Percentiles rank a stretch among this genome's conserved stretches.
phyloP scores from a whole-genome alignment of 2,329 filamentous ascomycete species.

The Cadophora sp. region DNA sequence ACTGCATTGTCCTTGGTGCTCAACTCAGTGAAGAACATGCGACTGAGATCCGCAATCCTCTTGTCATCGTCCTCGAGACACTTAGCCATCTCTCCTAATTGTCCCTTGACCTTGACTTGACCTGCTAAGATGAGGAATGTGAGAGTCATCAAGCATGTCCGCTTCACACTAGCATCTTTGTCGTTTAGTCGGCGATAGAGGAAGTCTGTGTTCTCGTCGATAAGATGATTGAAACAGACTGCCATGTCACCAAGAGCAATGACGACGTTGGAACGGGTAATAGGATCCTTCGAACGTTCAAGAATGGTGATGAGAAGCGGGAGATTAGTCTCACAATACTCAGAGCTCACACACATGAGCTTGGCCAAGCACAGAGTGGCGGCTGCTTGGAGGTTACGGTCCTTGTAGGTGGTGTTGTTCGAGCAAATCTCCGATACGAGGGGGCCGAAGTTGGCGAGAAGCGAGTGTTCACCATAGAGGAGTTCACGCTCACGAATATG shows the following conservation, averaged over 20 bases:
- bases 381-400: slow-evolving; percentile 88
- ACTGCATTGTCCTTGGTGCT: slow-evolving; percentile 98
- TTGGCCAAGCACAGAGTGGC: slow-evolving; percentile 95
- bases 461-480: slow-evolving; percentile 80
- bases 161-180: slow-evolving; percentile 86
- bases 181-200: slow-evolving; percentile 93
- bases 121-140: slow-evolving; percentile 97
- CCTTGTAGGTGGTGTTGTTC: slow-evolving; percentile 90
- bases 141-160: slow-evolving; percentile 97
- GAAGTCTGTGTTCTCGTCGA: slow-evolving; percentile 99
- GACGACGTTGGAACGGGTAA: slow-evolving; percentile 93
- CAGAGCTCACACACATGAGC: slow-evolving; percentile 96
- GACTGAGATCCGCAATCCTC: slow-evolving; percentile 87
- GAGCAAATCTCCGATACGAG: slow-evolving; percentile 92
- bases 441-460: slow-evolving; percentile 90
- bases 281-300: slow-evolving; percentile 90
- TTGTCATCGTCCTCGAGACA: slow-evolving; percentile 97
- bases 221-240: slow-evolving; percentile 98
- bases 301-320: slow-evolving; percentile 97
- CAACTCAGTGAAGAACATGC: slow-evolving; percentile 98
- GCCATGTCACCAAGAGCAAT: slow-evolving; percentile 99
- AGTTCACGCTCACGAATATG: slow-evolving; percentile 86
- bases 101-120: slow-evolving; percentile 99
- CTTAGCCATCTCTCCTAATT: slow-evolving; percentile 98
- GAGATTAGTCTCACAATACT: slow-evolving; percentile 94